Evolutionary conservation across 352 stramenopile genomes (phyloP), one percentile per base, ranked within the genome.

Genomic region (Plasmopara viticola): DNA sequence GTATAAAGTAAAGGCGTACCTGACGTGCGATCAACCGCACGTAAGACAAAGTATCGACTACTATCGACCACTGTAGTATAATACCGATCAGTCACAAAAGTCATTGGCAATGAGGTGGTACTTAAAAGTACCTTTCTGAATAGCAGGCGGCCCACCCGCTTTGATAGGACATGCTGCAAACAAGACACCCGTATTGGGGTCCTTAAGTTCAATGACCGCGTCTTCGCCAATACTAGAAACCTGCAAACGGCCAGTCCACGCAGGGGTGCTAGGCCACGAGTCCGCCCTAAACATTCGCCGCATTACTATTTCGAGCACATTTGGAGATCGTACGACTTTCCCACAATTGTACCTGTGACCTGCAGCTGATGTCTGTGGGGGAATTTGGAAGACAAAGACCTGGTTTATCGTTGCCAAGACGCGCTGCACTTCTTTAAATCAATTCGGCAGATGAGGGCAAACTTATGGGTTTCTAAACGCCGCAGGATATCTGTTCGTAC

Each of bases 1-100:
- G 0, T 28, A 10, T 48, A 37, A 9, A 2, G 14, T n/a, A 14
- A 33, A 45, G 42, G 9, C 58, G 37, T 60, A 85, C 76, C 72
- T 46, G 77, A 86, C 8, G 80, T 78, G 30, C 78, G 80, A 73
- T 97, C 93, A 38, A 95, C 87, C 57, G 95, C 91, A 33, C 87
- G 68, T 20, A 97, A 60, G 2, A 97, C 90, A 74, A 97, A 97
- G 71, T 97, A 97, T n/a, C 90, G 71, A 60, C 82, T 95, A 37
- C 84, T 96, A 49, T 97, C 90, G 2, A 97, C 80, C 25, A 87
- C 77, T 84, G 48, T 0, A 48, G 18, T 44, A 49, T 14, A 45
- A 12, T 12, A 35, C 31, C 6, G 2, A 13, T 49, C 39, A 66
- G 41, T 41, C 37, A 44, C 37, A 7, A 6, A n/a, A 28, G 5